Evolutionary conservation across 768 basidiomycete genomes (phyloP).

Genomic region (Serpula lacrymans): DNA sequence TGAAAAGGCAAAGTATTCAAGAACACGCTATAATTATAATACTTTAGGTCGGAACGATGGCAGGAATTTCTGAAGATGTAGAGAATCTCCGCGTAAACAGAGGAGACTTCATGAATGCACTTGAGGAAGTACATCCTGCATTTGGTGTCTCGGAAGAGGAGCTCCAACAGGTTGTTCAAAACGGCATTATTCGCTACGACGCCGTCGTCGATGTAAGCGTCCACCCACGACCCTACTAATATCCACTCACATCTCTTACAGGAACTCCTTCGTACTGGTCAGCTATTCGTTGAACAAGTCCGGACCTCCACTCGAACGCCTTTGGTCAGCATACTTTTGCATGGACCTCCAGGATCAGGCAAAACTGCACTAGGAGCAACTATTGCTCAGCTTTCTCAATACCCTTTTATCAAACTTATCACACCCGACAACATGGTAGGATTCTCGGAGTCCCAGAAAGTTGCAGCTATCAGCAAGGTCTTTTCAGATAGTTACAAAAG

Average conservation of each 20-base stretch:
- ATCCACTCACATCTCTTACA: constrained; percentile 26
- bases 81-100: constrained; percentile 88
- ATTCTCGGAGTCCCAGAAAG: constrained; percentile 88
- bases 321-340: constrained; percentile 84
- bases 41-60: constrained; percentile 82
- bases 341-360: constrained; percentile 87
- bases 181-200: constrained; percentile 93
- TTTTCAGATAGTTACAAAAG: constrained; percentile 97
- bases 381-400: constrained; percentile 90
- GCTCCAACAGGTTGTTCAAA: constrained; percentile 86
- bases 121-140: constrained; percentile 93
- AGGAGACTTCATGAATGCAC: constrained; percentile 82
- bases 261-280: constrained; percentile 85
- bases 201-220: constrained; percentile 68
- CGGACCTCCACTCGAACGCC: constrained; percentile 86
- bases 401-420: constrained; percentile 96
- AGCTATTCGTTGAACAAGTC: constrained; percentile 92
- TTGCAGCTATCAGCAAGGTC: constrained; percentile 85
- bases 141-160: constrained; percentile 99
- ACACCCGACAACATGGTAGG: constrained; percentile 98
- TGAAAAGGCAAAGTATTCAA: neutral
- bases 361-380: constrained; percentile 95
- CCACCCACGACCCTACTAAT: constrained; percentile 4
- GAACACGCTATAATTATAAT: neutral
- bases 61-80: constrained; percentile 93